Conservation (phyloP, 495 filamentous ascomycete species). For the Xylaria scruposa region DNA sequence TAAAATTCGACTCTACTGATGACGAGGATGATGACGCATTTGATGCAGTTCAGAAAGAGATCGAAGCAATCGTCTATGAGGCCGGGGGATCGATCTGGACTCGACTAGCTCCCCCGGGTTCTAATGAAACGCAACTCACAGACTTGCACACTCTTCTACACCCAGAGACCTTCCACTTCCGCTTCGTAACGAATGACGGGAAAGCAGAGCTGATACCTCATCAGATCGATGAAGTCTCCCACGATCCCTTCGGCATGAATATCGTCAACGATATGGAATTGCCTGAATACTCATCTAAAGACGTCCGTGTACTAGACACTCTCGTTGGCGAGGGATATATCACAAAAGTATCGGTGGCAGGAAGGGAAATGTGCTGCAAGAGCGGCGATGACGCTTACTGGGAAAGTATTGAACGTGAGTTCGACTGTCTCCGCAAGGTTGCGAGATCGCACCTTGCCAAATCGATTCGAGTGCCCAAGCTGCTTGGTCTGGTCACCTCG, state of each 20-base stretch:
- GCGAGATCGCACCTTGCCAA: not conserved
- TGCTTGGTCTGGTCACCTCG: conserved; percentile 24
- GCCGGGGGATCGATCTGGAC: conserved; percentile 28
- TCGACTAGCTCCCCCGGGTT: conserved; percentile 27
- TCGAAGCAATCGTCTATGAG: conserved; percentile 29
- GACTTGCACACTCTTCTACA: conserved; percentile 18
- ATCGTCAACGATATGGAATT: conserved; percentile 29
- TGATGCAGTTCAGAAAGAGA: conserved; percentile 16
- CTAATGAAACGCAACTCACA: not conserved
- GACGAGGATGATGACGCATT: conserved; percentile 3
- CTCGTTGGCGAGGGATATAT: too few relatives aligned
- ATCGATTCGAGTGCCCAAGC: conserved; percentile 28
- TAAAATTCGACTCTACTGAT: conserved; percentile 24
- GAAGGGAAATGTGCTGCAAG: too few relatives aligned
- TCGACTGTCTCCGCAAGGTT: too few relatives aligned
- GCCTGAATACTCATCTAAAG: conserved; percentile 31
- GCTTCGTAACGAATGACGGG: conserved; percentile 26
- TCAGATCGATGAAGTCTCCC: conserved; percentile 10
- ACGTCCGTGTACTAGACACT: conserved; percentile 22
- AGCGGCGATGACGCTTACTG: too few relatives aligned
- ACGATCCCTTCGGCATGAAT: conserved; percentile 14
- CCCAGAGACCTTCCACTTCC: conserved; percentile 32
- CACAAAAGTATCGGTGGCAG: too few relatives aligned
- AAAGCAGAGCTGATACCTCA: conserved; percentile 25
- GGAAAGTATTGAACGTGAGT: too few relatives aligned